Percentiles rank a stretch among this genome's conserved stretches.
Evolutionary conservation across 192 early-diverging fungal species (phyloP).

Genomic region (Phycomyces nitens): DNA sequence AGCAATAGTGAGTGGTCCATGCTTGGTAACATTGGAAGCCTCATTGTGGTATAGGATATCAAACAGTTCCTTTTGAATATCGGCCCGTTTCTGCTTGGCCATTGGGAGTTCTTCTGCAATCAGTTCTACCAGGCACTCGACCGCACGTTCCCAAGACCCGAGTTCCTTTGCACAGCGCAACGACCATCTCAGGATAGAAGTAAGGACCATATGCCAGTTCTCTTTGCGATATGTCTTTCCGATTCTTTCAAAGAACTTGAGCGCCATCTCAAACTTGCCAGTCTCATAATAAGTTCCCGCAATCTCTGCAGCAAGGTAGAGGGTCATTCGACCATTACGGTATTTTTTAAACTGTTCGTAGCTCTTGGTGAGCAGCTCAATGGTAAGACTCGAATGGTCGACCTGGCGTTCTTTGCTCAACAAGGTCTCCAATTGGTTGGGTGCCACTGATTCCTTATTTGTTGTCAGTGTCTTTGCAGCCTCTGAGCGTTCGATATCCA

Average conservation of each 20-base stretch:
- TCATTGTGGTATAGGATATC: slow-evolving; percentile 26
- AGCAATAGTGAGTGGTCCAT: slow-evolving; percentile 30
- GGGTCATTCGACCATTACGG: slow-evolving; percentile 71
- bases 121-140: slow-evolving; percentile 73
- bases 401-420: slow-evolving; percentile 47
- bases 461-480: neutral
- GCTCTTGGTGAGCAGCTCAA: slow-evolving; percentile 86
- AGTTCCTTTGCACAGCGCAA: slow-evolving; percentile 69
- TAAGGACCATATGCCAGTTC: slow-evolving; percentile 68
- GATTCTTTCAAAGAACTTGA: slow-evolving; percentile 86
- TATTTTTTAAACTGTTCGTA: slow-evolving; percentile 85
- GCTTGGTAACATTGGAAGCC: slow-evolving; percentile 21
- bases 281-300: slow-evolving; percentile 74
- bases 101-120: slow-evolving; percentile 40
- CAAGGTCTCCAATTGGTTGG: neutral
- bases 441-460: neutral
- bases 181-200: slow-evolving; percentile 61
- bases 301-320: slow-evolving; percentile 84
- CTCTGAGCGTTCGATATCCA: slow-evolving; percentile 33
- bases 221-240: slow-evolving; percentile 88
- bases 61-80: slow-evolving; percentile 41
- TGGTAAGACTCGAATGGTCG: slow-evolving; percentile 67
- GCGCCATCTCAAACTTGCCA: slow-evolving; percentile 81
- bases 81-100: slow-evolving; percentile 22
- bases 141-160: slow-evolving; percentile 52